A percentile compares a stretch with the other conserved stretches of the same genome.
Conservation (phyloP, 2,329 filamentous ascomycete species). For the Diaporthe citrichinensis region DNA sequence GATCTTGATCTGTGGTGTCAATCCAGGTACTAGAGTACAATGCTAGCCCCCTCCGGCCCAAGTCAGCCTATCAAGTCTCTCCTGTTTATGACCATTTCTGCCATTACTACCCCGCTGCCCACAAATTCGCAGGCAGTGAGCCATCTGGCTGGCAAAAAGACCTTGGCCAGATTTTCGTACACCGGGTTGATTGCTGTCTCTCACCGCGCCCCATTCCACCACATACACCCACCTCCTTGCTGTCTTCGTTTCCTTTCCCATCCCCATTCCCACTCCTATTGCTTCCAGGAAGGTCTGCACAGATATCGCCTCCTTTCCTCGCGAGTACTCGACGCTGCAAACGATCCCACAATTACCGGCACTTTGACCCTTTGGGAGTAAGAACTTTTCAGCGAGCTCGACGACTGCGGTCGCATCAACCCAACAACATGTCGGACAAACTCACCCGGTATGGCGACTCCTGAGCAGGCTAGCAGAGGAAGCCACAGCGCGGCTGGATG, state of each 20-base stretch:
- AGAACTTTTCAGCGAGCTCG: slow-evolving; percentile 34
- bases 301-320: neutral
- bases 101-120: slow-evolving; percentile 39
- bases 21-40: slow-evolving; percentile 30
- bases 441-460: slow-evolving; percentile 81
- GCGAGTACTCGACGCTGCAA: neutral
- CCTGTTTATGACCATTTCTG: slow-evolving; percentile 36
- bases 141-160: slow-evolving; percentile 32
- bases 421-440: slow-evolving; percentile 85
- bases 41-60: neutral
- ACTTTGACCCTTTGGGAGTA: slow-evolving; percentile 1
- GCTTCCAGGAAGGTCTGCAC: neutral
- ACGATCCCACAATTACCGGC: neutral
- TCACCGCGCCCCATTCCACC: slow-evolving; percentile 27
- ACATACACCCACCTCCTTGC: slow-evolving; percentile 14
- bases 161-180: slow-evolving; percentile 33
- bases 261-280: slow-evolving; percentile 28
- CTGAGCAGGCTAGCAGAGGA: neutral
- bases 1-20: slow-evolving; percentile 12
- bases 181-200: slow-evolving; percentile 25
- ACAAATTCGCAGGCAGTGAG: slow-evolving; percentile 36
- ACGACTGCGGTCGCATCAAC: slow-evolving; percentile 38
- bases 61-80: slow-evolving; percentile 38
- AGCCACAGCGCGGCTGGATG: neutral
- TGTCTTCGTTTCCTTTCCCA: slow-evolving; percentile 30